Evolutionary conservation across 768 basidiomycete species (phyloP), one percentile per base, ranked within the genome.

Genomic region (Nidula microcarpa): DNA sequence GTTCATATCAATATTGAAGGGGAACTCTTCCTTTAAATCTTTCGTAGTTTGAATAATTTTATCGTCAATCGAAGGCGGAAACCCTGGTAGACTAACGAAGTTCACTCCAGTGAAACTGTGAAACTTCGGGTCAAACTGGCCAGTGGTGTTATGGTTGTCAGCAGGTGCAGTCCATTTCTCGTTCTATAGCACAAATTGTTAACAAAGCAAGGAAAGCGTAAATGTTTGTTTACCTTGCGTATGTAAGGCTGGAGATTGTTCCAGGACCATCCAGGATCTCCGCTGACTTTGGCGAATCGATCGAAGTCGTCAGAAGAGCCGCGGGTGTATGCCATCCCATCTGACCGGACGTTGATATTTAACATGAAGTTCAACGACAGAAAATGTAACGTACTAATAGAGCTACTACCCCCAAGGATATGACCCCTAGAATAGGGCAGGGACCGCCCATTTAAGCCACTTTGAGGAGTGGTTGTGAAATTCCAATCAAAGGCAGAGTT

Each of bases 1-100:
- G 55, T 78, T 77, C 52, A 65, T 65, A 57, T 80, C 79, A 11
- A 62, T 34, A 54, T 74, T 75, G 55, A 64, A 77, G 2, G 71
- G 65, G 53, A 73, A 79, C 43, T 72, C 68, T 7, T 65, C 59
- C 0, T 61, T 53, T 6, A 75, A 60, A 47, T 77, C 64, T 14
- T 62, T 34, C 0, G 70, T 64, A 0, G 74, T 67, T 47, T 63
- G 55, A 8, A 76, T 57, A n/a, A 75, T 60, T 8, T 62, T 67
- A 2, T 56, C 53, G 52, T 75, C 71, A 14, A 68, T 65, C 5
- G 66, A 46, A 33, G 57, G 49, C 1, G 60, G 52, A 46, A 57
- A 62, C 0, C 69, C 65, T 36, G 64, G 53, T 18, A 73, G 55
- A 49, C 64, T 65, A 48, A 71, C 65, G 35, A 48, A 47, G 46